Base-by-base conservation (phyloP, 768 basidiomycete genomes). In the Mycena alexandri region DNA sequence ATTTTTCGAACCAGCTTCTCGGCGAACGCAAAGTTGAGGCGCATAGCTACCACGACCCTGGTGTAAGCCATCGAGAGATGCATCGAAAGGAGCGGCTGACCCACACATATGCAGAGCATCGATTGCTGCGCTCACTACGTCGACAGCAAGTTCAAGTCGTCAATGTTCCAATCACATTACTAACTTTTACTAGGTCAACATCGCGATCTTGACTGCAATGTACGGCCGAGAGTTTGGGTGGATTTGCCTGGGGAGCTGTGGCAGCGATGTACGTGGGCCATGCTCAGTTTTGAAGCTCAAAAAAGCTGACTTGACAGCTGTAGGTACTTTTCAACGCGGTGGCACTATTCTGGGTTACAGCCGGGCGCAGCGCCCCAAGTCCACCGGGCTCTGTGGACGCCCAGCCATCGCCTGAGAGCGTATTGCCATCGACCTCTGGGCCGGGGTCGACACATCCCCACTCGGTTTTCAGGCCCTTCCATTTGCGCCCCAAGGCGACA, bases 291-390 rank as follows among this genome's bases (percentile, higher is more conserved):
- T 44, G 7, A 29, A 29, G 29, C 3, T 33, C 29, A 12, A 6
- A 65, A 44, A 60, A 34, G 52, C 10, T 34, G 10, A 47, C 10
- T 13, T n/a, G 21, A 10, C 33, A 5, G 5, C 21, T 9, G 16
- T 53, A 85, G 82, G 83, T 86, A 25, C 78, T 85, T 52, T 62
- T 85, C 65, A 86, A 86, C 66, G 83, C 85, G 12, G 62, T 79
- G 38, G 82, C 83, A 3, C 77, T 86, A 41, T 85, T 82, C 77
- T 85, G 83, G 83, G 84, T 85, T 6, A 83, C 83, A 38, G 7
- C 72, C 14, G 56, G 68, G 55, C n/a, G 29, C 61, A 46, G 29
- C 51, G 19, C 5, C 13, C 25, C 14, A n/a, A 43, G 8, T 22
- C 16, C 38, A 43, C 36, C 12, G 24, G 19, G 41, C 41, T 55